Evolutionary conservation across 306 rosid species (phyloP).

Genomic region (Prunus kanzakura): DNA sequence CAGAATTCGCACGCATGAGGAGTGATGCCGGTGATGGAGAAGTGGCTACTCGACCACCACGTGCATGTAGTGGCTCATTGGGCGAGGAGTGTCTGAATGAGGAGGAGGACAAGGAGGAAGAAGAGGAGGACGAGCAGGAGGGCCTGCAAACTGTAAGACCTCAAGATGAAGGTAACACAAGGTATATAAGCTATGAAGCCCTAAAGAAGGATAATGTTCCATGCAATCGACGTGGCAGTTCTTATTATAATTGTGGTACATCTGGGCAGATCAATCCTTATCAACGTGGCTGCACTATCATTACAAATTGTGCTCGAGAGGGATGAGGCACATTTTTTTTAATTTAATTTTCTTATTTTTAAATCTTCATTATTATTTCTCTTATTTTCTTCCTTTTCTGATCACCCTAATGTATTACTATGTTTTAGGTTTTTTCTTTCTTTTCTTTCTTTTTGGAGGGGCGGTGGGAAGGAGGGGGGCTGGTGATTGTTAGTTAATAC

Average conservation of each 20-base stretch:
- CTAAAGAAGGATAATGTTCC: constrained; percentile 22
- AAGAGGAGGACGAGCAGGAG: not conserved
- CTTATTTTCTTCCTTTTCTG: not conserved
- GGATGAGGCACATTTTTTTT: not conserved
- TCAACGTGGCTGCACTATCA: constrained; percentile 15
- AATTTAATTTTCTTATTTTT: not conserved
- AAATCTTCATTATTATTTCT: not conserved
- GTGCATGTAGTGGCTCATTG: not conserved
- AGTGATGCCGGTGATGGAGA: not conserved
- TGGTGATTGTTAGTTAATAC: not conserved
- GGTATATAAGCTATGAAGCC: constrained; percentile 26
- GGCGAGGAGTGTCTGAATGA: constrained; percentile 16
- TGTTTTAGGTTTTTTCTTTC: not conserved
- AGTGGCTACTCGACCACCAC: not conserved
- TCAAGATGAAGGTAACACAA: not conserved
- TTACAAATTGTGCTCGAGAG: constrained; percentile 17
- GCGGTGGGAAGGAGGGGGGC: not conserved
- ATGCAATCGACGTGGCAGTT: constrained; percentile 18
- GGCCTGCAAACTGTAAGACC: not conserved
- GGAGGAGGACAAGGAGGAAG: not conserved
- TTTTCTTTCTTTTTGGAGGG: not conserved
- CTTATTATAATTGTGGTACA: constrained; percentile 23
- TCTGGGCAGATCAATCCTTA: constrained; percentile 23
- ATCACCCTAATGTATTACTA: not conserved
- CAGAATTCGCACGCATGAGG: not conserved